Percentiles rank a stretch among this genome's conserved stretches.
These are phyloP conservation scores for Grigorovia yakushimaensis DNA, from an alignment of 805 yeast genomes.

Conservation along the genomic window DNA sequence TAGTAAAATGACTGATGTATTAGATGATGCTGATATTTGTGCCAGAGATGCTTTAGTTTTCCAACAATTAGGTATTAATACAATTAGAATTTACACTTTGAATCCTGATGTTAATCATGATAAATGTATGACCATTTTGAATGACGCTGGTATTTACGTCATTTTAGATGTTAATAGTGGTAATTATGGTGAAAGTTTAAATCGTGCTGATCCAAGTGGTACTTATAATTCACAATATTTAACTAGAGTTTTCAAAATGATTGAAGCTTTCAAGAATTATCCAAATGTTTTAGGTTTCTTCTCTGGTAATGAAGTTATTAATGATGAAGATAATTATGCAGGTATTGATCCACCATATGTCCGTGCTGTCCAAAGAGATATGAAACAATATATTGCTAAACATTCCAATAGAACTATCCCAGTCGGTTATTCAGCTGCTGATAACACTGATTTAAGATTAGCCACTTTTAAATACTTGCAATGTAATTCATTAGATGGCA, in stretches of 20 bases:
- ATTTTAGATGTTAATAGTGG: conserved; percentile 81
- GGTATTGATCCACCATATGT: conserved; percentile 62
- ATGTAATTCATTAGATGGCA: conserved; percentile 55
- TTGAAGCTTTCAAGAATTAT: conserved; percentile 75
- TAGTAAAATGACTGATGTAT: conserved; percentile 43
- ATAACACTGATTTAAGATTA: conserved; percentile 55
- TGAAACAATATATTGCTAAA: conserved; percentile 66
- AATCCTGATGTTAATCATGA: conserved; percentile 83
- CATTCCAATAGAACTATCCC: conserved; percentile 71
- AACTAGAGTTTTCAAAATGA: conserved; percentile 70
- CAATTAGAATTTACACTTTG: conserved; percentile 72
- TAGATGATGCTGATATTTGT: conserved; percentile 61
- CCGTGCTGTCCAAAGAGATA: conserved; percentile 87
- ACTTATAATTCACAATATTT: conserved; percentile 65
- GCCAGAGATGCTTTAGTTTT: conserved; percentile 71
- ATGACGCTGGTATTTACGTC: conserved; percentile 85
- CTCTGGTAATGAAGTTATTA: conserved; percentile 87
- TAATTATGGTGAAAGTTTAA: conserved; percentile 50
- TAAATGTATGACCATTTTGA: conserved; percentile 82
- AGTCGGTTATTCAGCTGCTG: conserved; percentile 96
- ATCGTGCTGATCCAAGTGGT: conserved; percentile 60
- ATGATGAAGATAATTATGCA: conserved; percentile 58
- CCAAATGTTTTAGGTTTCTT: conserved; percentile 83
- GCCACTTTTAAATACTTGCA: conserved; percentile 73
- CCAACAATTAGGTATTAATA: conserved; percentile 75